Base-by-base conservation (phyloP, 202 grass and related monocot species). In the Schoenoplectus triqueter region DNA sequence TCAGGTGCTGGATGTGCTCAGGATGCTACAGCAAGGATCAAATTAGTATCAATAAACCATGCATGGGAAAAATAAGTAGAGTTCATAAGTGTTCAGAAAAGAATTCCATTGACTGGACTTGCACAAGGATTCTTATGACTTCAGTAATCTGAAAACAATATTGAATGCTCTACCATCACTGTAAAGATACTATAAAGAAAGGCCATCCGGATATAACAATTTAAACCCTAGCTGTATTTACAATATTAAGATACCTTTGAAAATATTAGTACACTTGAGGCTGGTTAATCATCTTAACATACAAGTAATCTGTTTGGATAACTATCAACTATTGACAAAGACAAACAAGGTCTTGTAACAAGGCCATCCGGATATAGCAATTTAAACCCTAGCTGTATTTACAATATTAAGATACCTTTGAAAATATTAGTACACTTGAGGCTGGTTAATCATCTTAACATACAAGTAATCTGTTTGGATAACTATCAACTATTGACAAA, bases 1-100 rank as follows among this genome's bases (percentile, higher is more conserved):
- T 92, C 82, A 98, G 86, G 81, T 98, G 95, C 11, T 94, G 89
- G 19, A 98, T 71, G 2, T 98, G 95, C 86, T 98, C 95, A 88
- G 95, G 95, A 86, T 98, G 95, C 95, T 98, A 87, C 22, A 60
- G 0, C 52, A 52, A 78, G 5, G 13, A 52, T 74, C 70, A 74
- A 78, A 52, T 78, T 78, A 10, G 19, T 54, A 54, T 52, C 49
- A 55, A 74, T 54, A 18, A 75, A 75, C 13, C 10, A 54, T 75
- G 19, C 7, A 75, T 14, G 10, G 8, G 49, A 18, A 75, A 54
- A 75, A 11, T 2, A 75, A 54, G 18, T 54, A 51, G 3, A 75
- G 19, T 75, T 4, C 49, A 0, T 54, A 75, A 75, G 3, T 11
- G 1, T 31, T 75, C 20, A 4, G 15, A 75, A 54, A 75, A 54